Evolutionary conservation across 2,329 filamentous ascomycete genomes (phyloP).

Genomic region (Colletotrichum salicis): DNA sequence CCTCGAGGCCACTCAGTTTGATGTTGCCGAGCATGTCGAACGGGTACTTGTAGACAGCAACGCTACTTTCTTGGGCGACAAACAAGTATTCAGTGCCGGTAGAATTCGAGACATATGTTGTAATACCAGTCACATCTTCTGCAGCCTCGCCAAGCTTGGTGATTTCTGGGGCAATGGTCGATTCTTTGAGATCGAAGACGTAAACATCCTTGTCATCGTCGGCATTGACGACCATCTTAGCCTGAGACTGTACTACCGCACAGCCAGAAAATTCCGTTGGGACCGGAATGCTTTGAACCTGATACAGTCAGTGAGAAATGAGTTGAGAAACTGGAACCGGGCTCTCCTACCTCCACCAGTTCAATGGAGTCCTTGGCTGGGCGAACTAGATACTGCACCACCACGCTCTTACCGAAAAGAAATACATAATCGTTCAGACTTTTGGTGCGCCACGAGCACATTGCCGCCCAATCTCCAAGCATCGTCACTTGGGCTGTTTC

Average conservation of each 20-base stretch:
- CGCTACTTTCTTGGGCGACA: constrained; percentile 49
- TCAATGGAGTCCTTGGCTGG: constrained; percentile 42
- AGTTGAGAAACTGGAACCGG: background rate
- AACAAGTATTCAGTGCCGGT: constrained; percentile 51
- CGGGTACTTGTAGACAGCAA: constrained; percentile 51
- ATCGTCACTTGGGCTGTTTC: constrained; percentile 46
- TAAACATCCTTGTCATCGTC: constrained; percentile 52
- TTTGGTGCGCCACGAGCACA: constrained; percentile 56
- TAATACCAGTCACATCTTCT: constrained; percentile 53
- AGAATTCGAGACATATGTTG: constrained; percentile 48
- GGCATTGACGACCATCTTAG: constrained; percentile 51
- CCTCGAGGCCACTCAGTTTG: constrained; percentile 49
- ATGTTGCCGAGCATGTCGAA: constrained; percentile 50
- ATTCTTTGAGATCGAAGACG: constrained; percentile 51
- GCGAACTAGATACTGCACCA: constrained; percentile 51
- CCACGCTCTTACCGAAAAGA: constrained; percentile 56
- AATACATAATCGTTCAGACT: constrained; percentile 56
- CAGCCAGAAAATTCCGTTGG: constrained; percentile 56
- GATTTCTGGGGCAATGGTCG: constrained; percentile 49
- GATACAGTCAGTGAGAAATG: background rate
- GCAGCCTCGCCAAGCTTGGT: constrained; percentile 47
- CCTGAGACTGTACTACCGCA: constrained; percentile 49
- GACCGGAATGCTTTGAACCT: constrained; percentile 55
- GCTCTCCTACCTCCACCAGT: constrained; percentile 47
- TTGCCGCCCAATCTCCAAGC: constrained; percentile 58